A percentile compares a stretch with the other conserved stretches of the same genome.
These are phyloP conservation scores for Lachnellula occidentalis DNA, from an alignment of 2,329 filamentous ascomycete species.

Conservation along the genomic window DNA sequence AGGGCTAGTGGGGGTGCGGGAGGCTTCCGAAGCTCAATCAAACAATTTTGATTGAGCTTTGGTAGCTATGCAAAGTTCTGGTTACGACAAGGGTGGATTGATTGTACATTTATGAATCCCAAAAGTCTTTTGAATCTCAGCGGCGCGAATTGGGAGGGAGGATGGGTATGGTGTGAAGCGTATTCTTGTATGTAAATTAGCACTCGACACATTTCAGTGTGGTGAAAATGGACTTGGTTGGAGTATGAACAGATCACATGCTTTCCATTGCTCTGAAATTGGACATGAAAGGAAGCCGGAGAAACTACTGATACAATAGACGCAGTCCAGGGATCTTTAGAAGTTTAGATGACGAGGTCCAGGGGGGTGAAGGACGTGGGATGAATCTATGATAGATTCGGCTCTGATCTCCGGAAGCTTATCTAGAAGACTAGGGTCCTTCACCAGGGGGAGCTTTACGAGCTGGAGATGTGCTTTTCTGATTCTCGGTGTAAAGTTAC, in stretches of 20 bases:
- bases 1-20: constrained; percentile 13
- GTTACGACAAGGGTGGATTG: neutral
- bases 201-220: neutral
- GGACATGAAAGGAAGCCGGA: neutral
- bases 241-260: neutral
- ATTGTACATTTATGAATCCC: neutral
- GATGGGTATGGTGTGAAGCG: neutral
- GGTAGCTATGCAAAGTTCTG: neutral
- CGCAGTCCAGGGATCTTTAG: too few relatives aligned
- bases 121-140: neutral
- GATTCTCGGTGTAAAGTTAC: neutral
- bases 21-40: constrained; percentile 15
- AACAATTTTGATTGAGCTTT: constrained; percentile 3
- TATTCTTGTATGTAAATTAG: neutral
- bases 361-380: too few relatives aligned
- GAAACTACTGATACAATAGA: too few relatives aligned
- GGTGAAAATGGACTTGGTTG: neutral
- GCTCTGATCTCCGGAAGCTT: neutral
- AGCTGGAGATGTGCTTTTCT: neutral
- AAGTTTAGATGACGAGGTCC: too few relatives aligned
- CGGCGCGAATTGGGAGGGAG: neutral
- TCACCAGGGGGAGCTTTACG: neutral
- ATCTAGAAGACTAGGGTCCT: neutral
- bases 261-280: neutral
- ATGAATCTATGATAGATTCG: neutral